Evolutionary conservation across 345 rosid species (phyloP).

Genomic region (Cardamine resedifolia): DNA sequence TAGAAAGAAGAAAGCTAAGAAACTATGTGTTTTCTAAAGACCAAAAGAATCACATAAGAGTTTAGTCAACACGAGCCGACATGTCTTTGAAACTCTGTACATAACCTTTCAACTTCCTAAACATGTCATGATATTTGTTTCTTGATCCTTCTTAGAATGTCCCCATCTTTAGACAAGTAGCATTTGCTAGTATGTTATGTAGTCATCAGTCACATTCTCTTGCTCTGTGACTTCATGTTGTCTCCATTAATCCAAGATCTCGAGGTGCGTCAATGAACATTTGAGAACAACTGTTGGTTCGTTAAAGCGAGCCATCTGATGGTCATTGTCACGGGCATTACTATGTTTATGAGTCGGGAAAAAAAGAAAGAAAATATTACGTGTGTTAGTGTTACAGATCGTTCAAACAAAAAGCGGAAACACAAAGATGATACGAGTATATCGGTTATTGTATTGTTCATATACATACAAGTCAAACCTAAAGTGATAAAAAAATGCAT

Average conservation of each 20-base stretch:
- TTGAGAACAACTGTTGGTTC: not conserved
- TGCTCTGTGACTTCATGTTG: slow-evolving; percentile 4
- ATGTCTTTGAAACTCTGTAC: slow-evolving; percentile 11
- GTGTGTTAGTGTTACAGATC: not conserved
- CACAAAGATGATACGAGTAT: not conserved
- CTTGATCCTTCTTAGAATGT: not conserved
- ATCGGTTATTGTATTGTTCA: not conserved
- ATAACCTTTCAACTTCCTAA: not conserved
- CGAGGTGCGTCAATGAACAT: not conserved
- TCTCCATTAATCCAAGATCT: slow-evolving; percentile 26
- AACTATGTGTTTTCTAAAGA: not conserved
- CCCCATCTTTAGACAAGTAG: slow-evolving; percentile 17
- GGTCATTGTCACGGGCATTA: not conserved
- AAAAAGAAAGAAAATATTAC: not conserved
- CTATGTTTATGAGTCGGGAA: not conserved
- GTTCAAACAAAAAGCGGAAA: not conserved
- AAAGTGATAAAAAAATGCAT: not conserved
- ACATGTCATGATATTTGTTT: not conserved
- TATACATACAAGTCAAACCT: not conserved
- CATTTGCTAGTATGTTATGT: slow-evolving; percentile 14
- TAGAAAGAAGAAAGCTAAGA: not conserved
- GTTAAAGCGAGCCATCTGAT: not conserved
- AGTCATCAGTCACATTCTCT: no score
- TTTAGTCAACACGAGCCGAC: not conserved
- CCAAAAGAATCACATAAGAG: not conserved